phyloP scores from a whole-genome alignment of 768 basidiomycete genomes.

The Lactarius deliciosus region DNA sequence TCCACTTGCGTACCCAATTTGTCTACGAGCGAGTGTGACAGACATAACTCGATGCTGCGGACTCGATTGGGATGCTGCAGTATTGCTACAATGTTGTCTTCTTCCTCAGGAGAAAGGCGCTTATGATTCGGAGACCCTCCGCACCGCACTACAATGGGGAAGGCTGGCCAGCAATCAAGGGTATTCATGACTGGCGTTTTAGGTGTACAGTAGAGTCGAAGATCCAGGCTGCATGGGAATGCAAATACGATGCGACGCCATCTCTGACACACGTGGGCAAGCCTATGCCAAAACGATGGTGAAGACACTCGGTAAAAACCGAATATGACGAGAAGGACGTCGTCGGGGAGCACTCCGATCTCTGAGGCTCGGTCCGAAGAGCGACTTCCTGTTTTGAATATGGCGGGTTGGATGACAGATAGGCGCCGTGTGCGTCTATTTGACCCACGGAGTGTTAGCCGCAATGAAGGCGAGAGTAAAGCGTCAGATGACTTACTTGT shows the following conservation, averaged over 20 bases:
- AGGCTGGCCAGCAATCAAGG: neutral
- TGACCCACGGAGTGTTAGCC: neutral
- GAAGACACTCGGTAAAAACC: neutral
- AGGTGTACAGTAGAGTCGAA: neutral
- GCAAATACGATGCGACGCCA: neutral
- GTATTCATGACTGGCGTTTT: neutral
- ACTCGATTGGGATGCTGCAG: neutral
- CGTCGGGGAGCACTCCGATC: conserved; percentile 4
- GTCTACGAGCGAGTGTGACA: neutral
- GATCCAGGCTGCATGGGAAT: neutral
- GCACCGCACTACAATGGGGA: neutral
- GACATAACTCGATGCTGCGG: neutral
- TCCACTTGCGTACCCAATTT: neutral
- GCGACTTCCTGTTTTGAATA: neutral
- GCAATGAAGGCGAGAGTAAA: neutral
- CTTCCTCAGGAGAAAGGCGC: neutral
- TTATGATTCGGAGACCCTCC: neutral
- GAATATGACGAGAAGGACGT: neutral
- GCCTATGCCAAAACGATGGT: neutral
- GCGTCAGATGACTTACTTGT: conserved; percentile 1
- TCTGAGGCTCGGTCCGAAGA: neutral
- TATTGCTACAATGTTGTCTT: neutral
- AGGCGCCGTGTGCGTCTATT: neutral
- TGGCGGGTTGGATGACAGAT: neutral
- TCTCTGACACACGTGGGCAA: neutral